These are phyloP conservation scores for Paraconiothyrium brasiliense DNA, from an alignment of 2,329 filamentous ascomycete species.

Conservation along the genomic window DNA sequence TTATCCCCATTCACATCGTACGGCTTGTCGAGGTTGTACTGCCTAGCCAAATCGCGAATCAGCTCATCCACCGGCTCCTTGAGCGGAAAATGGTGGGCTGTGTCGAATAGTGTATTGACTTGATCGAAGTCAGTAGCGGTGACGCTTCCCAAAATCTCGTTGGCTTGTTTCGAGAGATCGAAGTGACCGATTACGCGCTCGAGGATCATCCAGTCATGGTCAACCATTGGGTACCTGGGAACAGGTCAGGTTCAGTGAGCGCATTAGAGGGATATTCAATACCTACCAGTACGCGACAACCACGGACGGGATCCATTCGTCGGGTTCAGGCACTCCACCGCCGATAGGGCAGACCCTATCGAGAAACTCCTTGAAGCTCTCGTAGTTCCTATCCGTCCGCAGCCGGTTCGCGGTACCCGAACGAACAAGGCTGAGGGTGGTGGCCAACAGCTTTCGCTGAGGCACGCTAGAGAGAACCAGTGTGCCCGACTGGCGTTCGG, in stretches of 20 bases:
- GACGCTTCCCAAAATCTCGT: not conserved
- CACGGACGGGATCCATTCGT: not conserved
- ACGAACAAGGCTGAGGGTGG: not conserved
- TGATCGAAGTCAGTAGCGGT: not conserved
- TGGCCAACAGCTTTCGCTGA: not conserved
- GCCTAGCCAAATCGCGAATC: not conserved
- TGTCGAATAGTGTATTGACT: not conserved
- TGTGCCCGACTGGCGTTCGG: not conserved
- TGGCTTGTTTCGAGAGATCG: not conserved
- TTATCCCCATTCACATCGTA: not conserved
- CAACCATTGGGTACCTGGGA: not conserved
- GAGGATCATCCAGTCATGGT: not conserved
- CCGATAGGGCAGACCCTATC: not conserved
- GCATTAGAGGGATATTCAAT: not conserved
- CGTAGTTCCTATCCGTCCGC: not conserved
- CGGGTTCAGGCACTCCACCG: not conserved
- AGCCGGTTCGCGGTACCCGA: not conserved
- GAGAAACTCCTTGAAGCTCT: not conserved
- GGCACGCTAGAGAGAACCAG: not conserved
- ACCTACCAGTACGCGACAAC: not conserved
- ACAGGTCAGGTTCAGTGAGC: not conserved
- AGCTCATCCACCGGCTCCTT: not conserved
- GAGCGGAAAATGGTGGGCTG: not conserved
- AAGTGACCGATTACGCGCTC: not conserved
- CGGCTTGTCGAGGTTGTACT: not conserved